Evolutionary conservation across 2,329 filamentous ascomycete genomes (phyloP).

Genomic region (Fusarium sp.): DNA sequence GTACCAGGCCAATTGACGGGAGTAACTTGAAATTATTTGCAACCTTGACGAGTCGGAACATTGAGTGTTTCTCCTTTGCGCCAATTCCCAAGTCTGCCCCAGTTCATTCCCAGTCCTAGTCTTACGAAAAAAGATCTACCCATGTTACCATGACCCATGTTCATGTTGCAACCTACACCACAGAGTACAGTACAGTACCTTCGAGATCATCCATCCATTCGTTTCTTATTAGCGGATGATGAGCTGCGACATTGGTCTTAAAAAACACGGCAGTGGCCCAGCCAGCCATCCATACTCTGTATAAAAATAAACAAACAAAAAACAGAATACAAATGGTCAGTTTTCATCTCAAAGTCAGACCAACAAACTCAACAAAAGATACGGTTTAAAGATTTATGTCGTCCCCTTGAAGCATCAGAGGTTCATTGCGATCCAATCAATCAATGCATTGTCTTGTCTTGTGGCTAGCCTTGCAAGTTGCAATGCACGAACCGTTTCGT

Average conservation of each 20-base stretch:
- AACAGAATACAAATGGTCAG: not conserved
- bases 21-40: conserved; percentile 1
- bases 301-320: not conserved
- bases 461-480: conserved; percentile 31
- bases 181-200: not conserved
- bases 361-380: not conserved
- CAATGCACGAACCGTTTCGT: conserved; percentile 38
- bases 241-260: conserved; percentile 37
- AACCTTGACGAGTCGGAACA: conserved; percentile 12
- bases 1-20: conserved; percentile 1
- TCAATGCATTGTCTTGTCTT: conserved; percentile 19
- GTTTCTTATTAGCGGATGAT: conserved; percentile 33
- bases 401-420: conserved; percentile 27
- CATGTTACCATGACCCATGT: conserved; percentile 2
- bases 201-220: conserved; percentile 5
- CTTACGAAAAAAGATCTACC: conserved; percentile 5
- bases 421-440: conserved; percentile 40
- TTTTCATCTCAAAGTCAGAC: not conserved
- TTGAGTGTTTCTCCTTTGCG: conserved; percentile 28
- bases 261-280: conserved; percentile 37
- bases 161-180: conserved; percentile 1
- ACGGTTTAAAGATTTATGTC: not conserved
- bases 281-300: not conserved
- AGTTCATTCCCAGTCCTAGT: not conserved
- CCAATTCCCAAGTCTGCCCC: conserved; percentile 17